Conservation (phyloP, 306 rosid genomes). For the Rubus idaeus region DNA sequence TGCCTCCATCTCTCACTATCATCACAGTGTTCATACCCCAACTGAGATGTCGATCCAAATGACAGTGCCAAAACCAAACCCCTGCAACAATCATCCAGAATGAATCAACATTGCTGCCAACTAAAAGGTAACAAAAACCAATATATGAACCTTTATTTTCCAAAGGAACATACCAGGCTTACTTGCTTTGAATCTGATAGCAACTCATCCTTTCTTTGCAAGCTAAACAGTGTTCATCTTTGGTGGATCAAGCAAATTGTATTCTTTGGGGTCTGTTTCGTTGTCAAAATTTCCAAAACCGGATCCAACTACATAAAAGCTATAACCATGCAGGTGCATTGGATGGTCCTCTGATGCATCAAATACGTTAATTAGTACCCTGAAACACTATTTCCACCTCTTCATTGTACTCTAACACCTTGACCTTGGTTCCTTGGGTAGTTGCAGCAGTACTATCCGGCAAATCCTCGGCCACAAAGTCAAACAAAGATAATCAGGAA, state of each 20-base stretch:
- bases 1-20: neutral
- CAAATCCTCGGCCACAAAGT: slow-evolving; percentile 24
- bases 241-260: slow-evolving; percentile 31
- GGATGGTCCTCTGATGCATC: slow-evolving; percentile 26
- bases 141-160: too few relatives aligned
- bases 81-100: neutral
- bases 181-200: slow-evolving; percentile 23
- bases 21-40: neutral
- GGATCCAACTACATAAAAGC: slow-evolving; percentile 32
- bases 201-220: slow-evolving; percentile 12
- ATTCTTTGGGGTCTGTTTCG: neutral
- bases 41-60: slow-evolving; percentile 4
- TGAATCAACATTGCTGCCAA: too few relatives aligned
- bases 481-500: slow-evolving; percentile 27
- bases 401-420: slow-evolving; percentile 31
- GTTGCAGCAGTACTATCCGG: neutral
- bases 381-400: slow-evolving; percentile 44
- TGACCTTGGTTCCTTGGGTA: slow-evolving; percentile 39
- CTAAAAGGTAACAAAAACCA: neutral
- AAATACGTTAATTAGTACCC: slow-evolving; percentile 37
- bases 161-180: slow-evolving; percentile 11
- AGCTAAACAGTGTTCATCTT: slow-evolving; percentile 6
- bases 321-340: slow-evolving; percentile 21
- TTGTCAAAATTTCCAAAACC: slow-evolving; percentile 24
- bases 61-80: slow-evolving; percentile 9